Evolutionary conservation across 306 rosid genomes (phyloP).

Genomic region (Begonia fuchsioides): DNA sequence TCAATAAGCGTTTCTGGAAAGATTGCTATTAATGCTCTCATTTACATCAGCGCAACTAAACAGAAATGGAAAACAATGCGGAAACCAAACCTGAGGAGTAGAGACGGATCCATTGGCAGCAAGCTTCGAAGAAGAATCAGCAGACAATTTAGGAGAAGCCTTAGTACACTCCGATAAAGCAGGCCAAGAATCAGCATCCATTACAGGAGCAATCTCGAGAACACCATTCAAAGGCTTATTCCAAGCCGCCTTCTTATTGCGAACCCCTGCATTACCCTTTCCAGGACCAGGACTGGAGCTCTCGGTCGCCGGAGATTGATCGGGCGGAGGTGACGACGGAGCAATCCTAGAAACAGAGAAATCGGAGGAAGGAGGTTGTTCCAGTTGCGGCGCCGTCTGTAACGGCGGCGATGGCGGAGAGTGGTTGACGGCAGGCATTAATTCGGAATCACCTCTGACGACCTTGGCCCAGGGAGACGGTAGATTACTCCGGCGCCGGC

Average conservation of each 20-base stretch:
- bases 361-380: conserved; percentile 24
- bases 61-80: conserved; percentile 1
- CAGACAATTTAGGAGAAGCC: conserved; percentile 25
- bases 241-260: conserved; percentile 50
- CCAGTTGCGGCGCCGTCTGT: conserved; percentile 15
- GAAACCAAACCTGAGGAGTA: conserved; percentile 45
- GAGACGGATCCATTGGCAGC: conserved; percentile 6
- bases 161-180: conserved; percentile 38
- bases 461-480: conserved; percentile 57
- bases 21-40: neutral
- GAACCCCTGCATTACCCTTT: conserved; percentile 18
- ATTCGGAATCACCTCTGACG: conserved; percentile 49
- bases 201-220: conserved; percentile 33
- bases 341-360: conserved; percentile 20
- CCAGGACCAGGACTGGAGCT: conserved; percentile 14
- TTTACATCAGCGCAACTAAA: neutral
- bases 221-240: conserved; percentile 42
- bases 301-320: conserved; percentile 15
- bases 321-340: conserved; percentile 20
- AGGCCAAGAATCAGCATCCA: conserved; percentile 53
- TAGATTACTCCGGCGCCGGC: conserved; percentile 20
- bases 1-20: neutral
- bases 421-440: conserved; percentile 19
- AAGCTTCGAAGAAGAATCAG: neutral
- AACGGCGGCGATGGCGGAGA: conserved; percentile 29